Percentiles rank a stretch among this genome's conserved stretches.
These are phyloP conservation scores for Aspergillus ochraceus DNA, from an alignment of 2,329 filamentous ascomycete species.

Conservation along the genomic window DNA sequence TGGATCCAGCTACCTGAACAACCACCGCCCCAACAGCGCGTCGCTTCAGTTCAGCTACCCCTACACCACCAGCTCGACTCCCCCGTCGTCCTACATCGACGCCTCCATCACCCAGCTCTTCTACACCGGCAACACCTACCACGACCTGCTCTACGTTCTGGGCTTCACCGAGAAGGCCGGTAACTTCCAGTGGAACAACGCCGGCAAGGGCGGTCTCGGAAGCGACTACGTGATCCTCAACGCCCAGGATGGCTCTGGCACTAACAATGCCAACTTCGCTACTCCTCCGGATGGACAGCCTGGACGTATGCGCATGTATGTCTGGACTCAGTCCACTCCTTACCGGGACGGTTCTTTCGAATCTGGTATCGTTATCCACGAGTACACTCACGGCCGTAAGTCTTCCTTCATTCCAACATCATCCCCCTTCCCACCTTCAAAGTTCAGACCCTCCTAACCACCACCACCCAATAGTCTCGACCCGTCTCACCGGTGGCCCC, in stretches of 20 bases:
- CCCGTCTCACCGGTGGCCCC: constrained; percentile 16
- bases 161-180: constrained; percentile 16
- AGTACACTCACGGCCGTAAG: constrained; percentile 19
- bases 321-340: constrained; percentile 9
- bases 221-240: constrained; percentile 19
- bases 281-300: constrained; percentile 16
- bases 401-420: too few species aligned
- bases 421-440: too few species aligned
- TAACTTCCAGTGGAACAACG: constrained; percentile 18
- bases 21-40: constrained; percentile 10
- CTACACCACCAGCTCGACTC: constrained; percentile 5
- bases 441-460: neutral
- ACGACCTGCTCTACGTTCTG: constrained; percentile 16
- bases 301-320: constrained; percentile 18
- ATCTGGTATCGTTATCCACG: constrained; percentile 17
- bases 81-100: constrained; percentile 13
- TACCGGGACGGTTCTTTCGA: constrained; percentile 14
- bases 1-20: constrained; percentile 5
- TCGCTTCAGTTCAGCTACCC: constrained; percentile 12
- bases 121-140: constrained; percentile 20
- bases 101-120: constrained; percentile 18
- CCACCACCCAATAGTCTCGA: constrained; percentile 9
- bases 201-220: constrained; percentile 8
- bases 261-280: constrained; percentile 17
- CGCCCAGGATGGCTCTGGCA: constrained; percentile 16